Evolutionary conservation across 1,284 basidiomycete genomes (phyloP).

Genomic region (Vanrija humicola): DNA sequence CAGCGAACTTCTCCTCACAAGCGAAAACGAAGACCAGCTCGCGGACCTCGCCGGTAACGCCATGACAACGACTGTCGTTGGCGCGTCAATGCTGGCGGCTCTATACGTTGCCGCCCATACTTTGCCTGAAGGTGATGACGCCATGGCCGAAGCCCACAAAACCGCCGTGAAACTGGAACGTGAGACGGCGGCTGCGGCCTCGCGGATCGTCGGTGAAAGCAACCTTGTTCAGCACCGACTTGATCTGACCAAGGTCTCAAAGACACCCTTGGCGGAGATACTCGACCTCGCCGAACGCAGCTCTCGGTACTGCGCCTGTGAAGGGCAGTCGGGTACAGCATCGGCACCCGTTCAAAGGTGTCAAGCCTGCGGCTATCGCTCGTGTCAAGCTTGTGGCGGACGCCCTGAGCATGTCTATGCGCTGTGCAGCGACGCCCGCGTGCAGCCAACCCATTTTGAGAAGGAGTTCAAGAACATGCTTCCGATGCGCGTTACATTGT

Average conservation of each 20-base stretch:
- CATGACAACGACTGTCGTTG: slow-evolving; percentile 95
- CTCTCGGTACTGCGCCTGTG: slow-evolving; percentile 77
- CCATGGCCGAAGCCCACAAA: slow-evolving; percentile 49
- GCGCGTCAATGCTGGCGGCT: slow-evolving; percentile 80
- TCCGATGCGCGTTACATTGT: slow-evolving; percentile 76
- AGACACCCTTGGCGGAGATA: slow-evolving; percentile 57
- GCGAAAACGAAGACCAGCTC: slow-evolving; percentile 88
- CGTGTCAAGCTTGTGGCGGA: slow-evolving; percentile 81
- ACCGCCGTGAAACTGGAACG: slow-evolving; percentile 45
- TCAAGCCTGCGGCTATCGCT: slow-evolving; percentile 68
- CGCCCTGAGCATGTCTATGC: slow-evolving; percentile 78
- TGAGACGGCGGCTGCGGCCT: slow-evolving; percentile 51
- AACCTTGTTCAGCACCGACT: slow-evolving; percentile 60
- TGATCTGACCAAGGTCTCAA: slow-evolving; percentile 61
- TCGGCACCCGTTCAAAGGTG: slow-evolving; percentile 68
- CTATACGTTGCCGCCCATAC: slow-evolving; percentile 64
- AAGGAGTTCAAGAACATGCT: slow-evolving; percentile 71
- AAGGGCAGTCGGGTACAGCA: slow-evolving; percentile 77
- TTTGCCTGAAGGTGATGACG: slow-evolving; percentile 60
- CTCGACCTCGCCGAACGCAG: slow-evolving; percentile 66
- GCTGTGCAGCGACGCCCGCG: slow-evolving; percentile 30
- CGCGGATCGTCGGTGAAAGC: slow-evolving; percentile 67
- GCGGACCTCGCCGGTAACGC: slow-evolving; percentile 94
- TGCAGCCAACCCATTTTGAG: slow-evolving; percentile 69
- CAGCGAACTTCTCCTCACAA: slow-evolving; percentile 82